phyloP scores from a whole-genome alignment of 108 stramenopile species.

The Fistulifera pelliculosa region DNA sequence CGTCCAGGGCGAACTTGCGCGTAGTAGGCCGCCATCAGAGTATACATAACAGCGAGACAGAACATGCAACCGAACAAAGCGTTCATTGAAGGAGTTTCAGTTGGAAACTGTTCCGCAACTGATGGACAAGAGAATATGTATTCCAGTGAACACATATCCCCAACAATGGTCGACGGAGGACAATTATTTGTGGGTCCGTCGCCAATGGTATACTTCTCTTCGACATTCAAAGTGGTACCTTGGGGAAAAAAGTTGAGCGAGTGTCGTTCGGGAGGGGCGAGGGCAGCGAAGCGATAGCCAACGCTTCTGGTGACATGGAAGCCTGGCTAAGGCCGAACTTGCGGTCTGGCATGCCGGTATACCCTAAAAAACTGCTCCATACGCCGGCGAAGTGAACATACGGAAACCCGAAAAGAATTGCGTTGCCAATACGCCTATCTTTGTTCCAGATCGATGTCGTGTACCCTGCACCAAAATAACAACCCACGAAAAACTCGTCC shows the following conservation, averaged over 20 bases:
- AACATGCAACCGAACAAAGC: slow-evolving; percentile 29
- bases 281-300: slow-evolving; percentile 22
- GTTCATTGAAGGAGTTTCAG: slow-evolving; percentile 26
- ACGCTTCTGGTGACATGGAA: slow-evolving; percentile 26
- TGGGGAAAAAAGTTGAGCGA: neutral
- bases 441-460: slow-evolving; percentile 6
- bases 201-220: neutral
- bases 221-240: neutral
- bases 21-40: slow-evolving; percentile 32
- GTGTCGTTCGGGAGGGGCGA: neutral
- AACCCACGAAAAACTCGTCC: slow-evolving; percentile 13
- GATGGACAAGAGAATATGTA: slow-evolving; percentile 5
- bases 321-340: slow-evolving; percentile 23
- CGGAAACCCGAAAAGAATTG: slow-evolving; percentile 34
- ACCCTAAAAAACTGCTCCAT: slow-evolving; percentile 44
- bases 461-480: slow-evolving; percentile 18
- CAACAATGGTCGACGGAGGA: slow-evolving; percentile 18
- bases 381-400: slow-evolving; percentile 34
- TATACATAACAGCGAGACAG: slow-evolving; percentile 29
- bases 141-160: slow-evolving; percentile 15
- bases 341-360: slow-evolving; percentile 39
- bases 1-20: slow-evolving; percentile 30
- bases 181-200: slow-evolving; percentile 1
- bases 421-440: neutral
- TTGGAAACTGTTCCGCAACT: slow-evolving; percentile 15